These are phyloP conservation scores for Ceraceosorus bombacis DNA, from an alignment of 1,284 basidiomycete genomes.

Conservation along the genomic window DNA sequence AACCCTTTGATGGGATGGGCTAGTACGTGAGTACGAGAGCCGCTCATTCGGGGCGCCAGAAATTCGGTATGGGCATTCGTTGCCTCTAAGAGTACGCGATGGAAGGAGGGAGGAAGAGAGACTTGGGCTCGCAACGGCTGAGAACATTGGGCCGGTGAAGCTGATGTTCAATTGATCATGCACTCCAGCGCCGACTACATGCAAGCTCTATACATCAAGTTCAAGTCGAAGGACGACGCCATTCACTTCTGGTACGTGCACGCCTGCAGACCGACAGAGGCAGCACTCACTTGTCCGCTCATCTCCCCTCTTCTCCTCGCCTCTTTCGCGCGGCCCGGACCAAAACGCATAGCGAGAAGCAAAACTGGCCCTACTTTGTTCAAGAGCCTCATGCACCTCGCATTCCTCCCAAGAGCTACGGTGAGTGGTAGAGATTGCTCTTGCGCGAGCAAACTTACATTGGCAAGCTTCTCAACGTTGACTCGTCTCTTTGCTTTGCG, in stretches of 20 bases:
- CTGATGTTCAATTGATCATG: too few relatives aligned
- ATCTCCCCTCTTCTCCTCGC: neutral
- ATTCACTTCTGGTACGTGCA: slow-evolving; percentile 77
- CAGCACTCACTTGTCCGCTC: neutral
- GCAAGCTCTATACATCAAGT: slow-evolving; percentile 81
- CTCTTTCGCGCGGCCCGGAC: neutral
- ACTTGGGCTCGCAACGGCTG: too few relatives aligned
- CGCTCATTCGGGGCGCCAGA: neutral
- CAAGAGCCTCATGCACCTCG: slow-evolving; percentile 49
- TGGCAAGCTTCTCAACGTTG: neutral
- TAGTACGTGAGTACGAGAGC: slow-evolving; percentile 26
- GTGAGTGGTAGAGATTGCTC: slow-evolving; percentile 42
- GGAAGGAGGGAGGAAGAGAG: too few relatives aligned
- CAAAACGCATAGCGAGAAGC: slow-evolving; percentile 27
- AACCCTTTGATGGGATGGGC: slow-evolving; percentile 99
- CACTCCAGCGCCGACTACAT: slow-evolving; percentile 80
- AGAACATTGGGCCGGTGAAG: too few relatives aligned
- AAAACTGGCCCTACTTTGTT: slow-evolving; percentile 49
- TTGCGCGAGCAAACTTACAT: neutral
- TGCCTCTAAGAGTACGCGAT: too few relatives aligned
- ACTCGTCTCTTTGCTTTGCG: neutral
- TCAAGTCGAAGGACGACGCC: slow-evolving; percentile 83
- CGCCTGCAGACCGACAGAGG: neutral
- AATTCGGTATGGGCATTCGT: neutral
- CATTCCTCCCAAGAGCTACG: slow-evolving; percentile 66